Conservation (phyloP, 257 asterid genomes). For the Solanum lycopersicoides region DNA sequence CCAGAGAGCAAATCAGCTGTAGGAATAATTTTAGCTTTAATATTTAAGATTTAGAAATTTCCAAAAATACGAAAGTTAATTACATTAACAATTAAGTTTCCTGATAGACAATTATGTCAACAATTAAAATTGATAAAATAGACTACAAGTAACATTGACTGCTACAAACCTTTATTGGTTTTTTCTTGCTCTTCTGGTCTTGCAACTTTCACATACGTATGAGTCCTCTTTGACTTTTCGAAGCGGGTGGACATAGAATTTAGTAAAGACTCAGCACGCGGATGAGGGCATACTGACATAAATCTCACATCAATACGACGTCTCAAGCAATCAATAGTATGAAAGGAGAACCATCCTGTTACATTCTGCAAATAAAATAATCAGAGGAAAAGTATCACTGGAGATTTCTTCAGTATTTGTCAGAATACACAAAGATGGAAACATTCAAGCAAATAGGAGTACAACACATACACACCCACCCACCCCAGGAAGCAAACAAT, state of each 20-base stretch:
- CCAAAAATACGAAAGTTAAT: not conserved
- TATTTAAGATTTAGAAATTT: not conserved
- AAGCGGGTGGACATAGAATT: constrained; percentile 48
- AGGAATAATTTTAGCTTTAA: not conserved
- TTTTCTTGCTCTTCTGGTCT: constrained; percentile 42
- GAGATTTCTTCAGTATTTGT: not conserved
- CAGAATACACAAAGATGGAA: not conserved
- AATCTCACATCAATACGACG: constrained; percentile 71
- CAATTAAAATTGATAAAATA: not conserved
- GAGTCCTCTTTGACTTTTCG: constrained; percentile 51
- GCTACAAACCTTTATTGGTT: constrained; percentile 16
- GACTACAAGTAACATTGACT: not conserved
- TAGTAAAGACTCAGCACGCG: constrained; percentile 58
- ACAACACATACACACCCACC: not conserved
- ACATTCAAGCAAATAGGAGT: not conserved
- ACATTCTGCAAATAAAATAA: constrained; percentile 3
- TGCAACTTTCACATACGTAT: constrained; percentile 22
- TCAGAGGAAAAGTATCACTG: not conserved
- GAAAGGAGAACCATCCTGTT: constrained; percentile 81
- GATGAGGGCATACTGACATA: constrained; percentile 62
- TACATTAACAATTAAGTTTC: not conserved
- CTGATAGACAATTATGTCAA: not conserved
- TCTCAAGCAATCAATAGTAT: constrained; percentile 50
- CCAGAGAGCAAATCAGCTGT: not conserved
- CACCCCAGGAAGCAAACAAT: not conserved